Evolutionary conservation across 768 basidiomycete species (phyloP).

Genomic region (Suillus fuscotomentosus): DNA sequence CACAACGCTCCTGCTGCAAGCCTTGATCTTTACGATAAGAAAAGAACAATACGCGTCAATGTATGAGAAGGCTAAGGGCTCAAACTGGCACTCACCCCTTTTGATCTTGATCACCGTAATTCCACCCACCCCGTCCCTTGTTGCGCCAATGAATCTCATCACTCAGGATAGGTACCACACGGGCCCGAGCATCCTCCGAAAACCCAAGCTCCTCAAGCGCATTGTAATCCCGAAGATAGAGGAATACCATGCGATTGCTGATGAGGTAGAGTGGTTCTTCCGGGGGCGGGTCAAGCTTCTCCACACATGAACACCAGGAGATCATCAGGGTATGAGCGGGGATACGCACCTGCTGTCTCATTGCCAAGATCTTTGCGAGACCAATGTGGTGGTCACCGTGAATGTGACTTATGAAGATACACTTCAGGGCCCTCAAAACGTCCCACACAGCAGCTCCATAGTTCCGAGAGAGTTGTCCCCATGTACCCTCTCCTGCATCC

Average conservation of each 20-base stretch:
- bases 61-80: too few species aligned
- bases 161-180: conserved; percentile 54
- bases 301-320: conserved; percentile 2
- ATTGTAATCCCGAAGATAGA: conserved; percentile 71
- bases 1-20: conserved; percentile 45
- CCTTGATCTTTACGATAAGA: conserved; percentile 38
- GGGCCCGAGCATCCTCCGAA: conserved; percentile 41
- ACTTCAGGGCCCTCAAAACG: conserved; percentile 66
- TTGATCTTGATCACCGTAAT: background rate
- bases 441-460: conserved; percentile 66
- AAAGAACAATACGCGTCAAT: background rate
- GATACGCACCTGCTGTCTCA: conserved; percentile 60
- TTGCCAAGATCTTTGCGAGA: conserved; percentile 66
- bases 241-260: conserved; percentile 49
- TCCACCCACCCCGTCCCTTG: conserved; percentile 14
- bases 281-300: conserved; percentile 63
- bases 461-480: conserved; percentile 80
- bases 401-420: conserved; percentile 86
- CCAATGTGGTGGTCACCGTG: conserved; percentile 95
- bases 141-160: conserved; percentile 53
- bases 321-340: background rate
- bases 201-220: conserved; percentile 75
- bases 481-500: conserved; percentile 90
- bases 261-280: conserved; percentile 70
- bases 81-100: background rate